Evolutionary conservation across 164 flowering plant species (phyloP).

Genomic region (Cinnamomum micranthum): DNA sequence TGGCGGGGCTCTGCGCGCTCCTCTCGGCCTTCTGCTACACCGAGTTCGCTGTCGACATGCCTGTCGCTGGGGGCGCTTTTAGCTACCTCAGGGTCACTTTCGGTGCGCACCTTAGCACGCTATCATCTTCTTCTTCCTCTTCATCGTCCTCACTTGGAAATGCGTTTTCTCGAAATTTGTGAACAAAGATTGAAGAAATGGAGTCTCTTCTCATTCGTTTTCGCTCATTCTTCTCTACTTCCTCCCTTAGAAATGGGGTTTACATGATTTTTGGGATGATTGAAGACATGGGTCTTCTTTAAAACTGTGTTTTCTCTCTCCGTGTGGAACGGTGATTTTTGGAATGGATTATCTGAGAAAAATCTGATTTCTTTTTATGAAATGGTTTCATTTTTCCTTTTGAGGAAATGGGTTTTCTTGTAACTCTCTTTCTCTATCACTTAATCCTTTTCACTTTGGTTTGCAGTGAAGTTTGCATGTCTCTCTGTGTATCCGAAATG

Average conservation of each 20-base stretch:
- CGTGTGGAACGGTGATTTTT: too few relatives aligned
- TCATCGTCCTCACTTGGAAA: too few relatives aligned
- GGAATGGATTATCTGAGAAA: too few relatives aligned
- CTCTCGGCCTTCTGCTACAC: conserved; percentile 94
- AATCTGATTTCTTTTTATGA: too few relatives aligned
- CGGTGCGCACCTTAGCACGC: conserved; percentile 37
- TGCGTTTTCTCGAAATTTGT: neutral
- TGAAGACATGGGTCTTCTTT: neutral
- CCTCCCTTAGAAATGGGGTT: neutral
- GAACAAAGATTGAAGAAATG: neutral
- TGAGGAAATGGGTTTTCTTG: neutral
- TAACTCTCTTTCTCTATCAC: neutral
- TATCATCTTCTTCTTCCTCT: neutral
- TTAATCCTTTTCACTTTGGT: neutral
- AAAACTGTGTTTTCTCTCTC: too few relatives aligned
- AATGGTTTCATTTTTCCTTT: too few relatives aligned
- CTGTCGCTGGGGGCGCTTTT: conserved; percentile 97
- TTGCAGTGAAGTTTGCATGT: neutral
- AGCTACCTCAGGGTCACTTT: conserved; percentile 83
- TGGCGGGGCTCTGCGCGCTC: conserved; percentile 85
- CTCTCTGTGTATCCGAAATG: neutral
- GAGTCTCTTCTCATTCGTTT: neutral
- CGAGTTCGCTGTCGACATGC: conserved; percentile 91
- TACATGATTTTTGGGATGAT: too few relatives aligned
- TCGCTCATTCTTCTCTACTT: neutral